A percentile compares a stretch with the other conserved stretches of the same genome.
phyloP scores from a whole-genome alignment of 148 eudicot genomes.

The Rhododendron ovatum region DNA sequence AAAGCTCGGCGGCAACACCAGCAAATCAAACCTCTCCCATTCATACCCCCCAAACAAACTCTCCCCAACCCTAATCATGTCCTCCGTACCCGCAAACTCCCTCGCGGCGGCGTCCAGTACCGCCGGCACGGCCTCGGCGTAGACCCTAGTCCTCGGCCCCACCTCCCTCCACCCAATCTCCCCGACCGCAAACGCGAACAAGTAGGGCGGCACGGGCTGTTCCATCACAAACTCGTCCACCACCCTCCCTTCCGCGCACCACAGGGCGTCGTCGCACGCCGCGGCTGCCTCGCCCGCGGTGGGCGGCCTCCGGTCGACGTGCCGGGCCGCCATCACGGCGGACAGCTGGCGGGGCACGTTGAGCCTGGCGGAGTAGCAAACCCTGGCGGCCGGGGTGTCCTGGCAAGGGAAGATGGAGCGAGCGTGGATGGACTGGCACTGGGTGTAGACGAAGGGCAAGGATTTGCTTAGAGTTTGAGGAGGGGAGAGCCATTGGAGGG shows the following conservation, averaged over 20 bases:
- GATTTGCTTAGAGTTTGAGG: conserved; percentile 71
- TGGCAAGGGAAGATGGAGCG: conserved; percentile 86
- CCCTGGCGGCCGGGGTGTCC: conserved; percentile 86
- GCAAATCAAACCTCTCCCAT: conserved; percentile 97
- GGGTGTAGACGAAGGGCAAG: conserved; percentile 77
- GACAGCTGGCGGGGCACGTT: conserved; percentile 62
- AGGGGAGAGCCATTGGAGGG: conserved; percentile 87
- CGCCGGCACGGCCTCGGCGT: conserved; percentile 59
- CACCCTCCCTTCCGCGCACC: conserved; percentile 82
- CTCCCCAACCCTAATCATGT: conserved; percentile 93
- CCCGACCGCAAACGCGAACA: conserved; percentile 98
- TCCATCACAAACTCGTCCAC: conserved; percentile 98
- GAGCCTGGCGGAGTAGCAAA: conserved; percentile 49
- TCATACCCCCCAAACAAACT: conserved; percentile 81
- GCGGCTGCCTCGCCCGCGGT: conserved; percentile 52
- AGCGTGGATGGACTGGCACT: conserved; percentile 91
- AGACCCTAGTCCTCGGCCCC: conserved; percentile 92
- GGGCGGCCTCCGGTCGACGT: conserved; percentile 59
- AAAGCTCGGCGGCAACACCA: conserved; percentile 95
- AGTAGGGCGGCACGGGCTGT: conserved; percentile 87
- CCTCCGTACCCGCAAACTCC: conserved; percentile 91
- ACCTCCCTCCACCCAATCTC: conserved; percentile 75
- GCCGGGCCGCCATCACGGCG: conserved; percentile 83
- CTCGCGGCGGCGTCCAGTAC: conserved; percentile 73
- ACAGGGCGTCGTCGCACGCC: conserved; percentile 63